Conservation (phyloP, 352 stramenopile species). For the Phytophthora chlamydospora region DNA sequence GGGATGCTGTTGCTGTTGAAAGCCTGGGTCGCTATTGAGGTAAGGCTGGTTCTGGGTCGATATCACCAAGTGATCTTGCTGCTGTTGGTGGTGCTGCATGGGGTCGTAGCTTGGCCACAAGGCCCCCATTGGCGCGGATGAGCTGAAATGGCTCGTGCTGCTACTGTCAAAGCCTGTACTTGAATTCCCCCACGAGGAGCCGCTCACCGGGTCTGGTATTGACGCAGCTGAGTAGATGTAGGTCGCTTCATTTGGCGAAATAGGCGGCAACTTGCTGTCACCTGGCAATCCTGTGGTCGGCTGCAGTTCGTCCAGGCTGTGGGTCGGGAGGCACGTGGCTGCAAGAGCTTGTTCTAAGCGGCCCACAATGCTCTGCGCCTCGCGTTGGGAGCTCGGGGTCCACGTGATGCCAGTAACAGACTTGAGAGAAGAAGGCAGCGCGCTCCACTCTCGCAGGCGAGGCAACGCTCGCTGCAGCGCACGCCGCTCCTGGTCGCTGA, state of each 20-base stretch:
- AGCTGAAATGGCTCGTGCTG: slow-evolving; percentile 31
- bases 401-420: slow-evolving; percentile 44
- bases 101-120: slow-evolving; percentile 41
- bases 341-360: slow-evolving; percentile 63
- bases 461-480: slow-evolving; percentile 55
- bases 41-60: slow-evolving; percentile 37
- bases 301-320: slow-evolving; percentile 23
- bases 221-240: slow-evolving; percentile 47
- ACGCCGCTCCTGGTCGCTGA: slow-evolving; percentile 58
- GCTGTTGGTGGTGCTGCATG: slow-evolving; percentile 26
- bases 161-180: slow-evolving; percentile 24
- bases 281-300: slow-evolving; percentile 19
- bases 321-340: slow-evolving; percentile 19
- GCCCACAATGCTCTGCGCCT: slow-evolving; percentile 60
- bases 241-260: slow-evolving; percentile 42
- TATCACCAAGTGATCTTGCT: slow-evolving; percentile 25
- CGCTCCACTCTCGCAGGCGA: slow-evolving; percentile 62
- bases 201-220: slow-evolving; percentile 19
- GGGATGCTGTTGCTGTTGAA: slow-evolving; percentile 16
- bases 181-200: slow-evolving; percentile 18
- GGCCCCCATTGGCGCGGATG: slow-evolving; percentile 24
- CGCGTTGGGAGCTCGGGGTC: slow-evolving; percentile 53
- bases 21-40: slow-evolving; percentile 19
- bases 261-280: slow-evolving; percentile 41
- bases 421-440: slow-evolving; percentile 40